These are phyloP conservation scores for Peronosclerospora sorghi DNA, from an alignment of 352 stramenopile species.

Conservation along the genomic window DNA sequence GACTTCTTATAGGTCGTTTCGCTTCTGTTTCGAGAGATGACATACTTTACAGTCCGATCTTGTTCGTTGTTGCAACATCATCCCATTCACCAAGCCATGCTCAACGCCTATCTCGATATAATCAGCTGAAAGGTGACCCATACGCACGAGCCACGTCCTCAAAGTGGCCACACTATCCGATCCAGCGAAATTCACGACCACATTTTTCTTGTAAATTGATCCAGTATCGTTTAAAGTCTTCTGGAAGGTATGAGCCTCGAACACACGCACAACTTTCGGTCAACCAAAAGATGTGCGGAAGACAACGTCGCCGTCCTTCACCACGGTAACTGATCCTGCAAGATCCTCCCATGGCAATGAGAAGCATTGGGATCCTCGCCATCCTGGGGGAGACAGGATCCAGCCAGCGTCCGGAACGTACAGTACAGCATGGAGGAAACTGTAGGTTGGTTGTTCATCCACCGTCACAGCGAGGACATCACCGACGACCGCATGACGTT, in stretches of 20 bases:
- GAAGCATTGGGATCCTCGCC: slow-evolving; percentile 4
- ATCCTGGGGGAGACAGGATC: slow-evolving; percentile 6
- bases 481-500: no score
- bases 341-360: no score
- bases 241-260: no score
- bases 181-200: slow-evolving; percentile 5
- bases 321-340: no score
- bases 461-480: not conserved
- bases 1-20: slow-evolving; percentile 2
- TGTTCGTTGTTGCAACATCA: slow-evolving; percentile 4
- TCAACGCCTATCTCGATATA: slow-evolving; percentile 9
- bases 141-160: not conserved
- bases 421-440: slow-evolving; percentile 4
- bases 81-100: slow-evolving; percentile 4
- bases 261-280: no score
- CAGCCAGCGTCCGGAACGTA: slow-evolving; percentile 6
- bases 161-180: slow-evolving; percentile 5
- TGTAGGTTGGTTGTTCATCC: slow-evolving; percentile 6
- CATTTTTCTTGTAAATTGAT: slow-evolving; percentile 2
- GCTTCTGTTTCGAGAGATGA: slow-evolving; percentile 8
- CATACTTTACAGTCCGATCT: slow-evolving; percentile 6
- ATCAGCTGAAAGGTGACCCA: slow-evolving; percentile 4
- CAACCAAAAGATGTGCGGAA: no score
- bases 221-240: no score
- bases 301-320: no score